phyloP scores from a whole-genome alignment of 164 flowering plant species.

The Chimonanthus salicifolius region DNA sequence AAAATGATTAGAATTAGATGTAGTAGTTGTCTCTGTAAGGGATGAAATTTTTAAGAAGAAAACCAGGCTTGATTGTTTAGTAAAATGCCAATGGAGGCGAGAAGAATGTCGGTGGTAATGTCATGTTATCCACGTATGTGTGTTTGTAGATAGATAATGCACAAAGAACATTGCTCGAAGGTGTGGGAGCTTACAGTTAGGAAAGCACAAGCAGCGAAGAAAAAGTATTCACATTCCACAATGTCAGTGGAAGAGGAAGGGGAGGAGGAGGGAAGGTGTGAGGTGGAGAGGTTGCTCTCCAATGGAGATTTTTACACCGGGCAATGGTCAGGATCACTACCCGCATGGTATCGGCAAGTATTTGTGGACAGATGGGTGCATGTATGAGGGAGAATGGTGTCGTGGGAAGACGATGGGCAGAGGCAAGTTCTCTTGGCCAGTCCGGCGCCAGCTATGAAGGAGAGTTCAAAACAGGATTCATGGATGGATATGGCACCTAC shows the following conservation, averaged over 20 bases:
- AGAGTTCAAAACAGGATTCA: conserved; percentile 63
- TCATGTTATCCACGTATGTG: not conserved
- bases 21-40: no score
- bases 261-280: conserved; percentile 15
- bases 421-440: conserved; percentile 85
- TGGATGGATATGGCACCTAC: conserved; percentile 85
- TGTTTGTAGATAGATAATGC: not conserved
- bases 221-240: not conserved
- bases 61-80: no score
- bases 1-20: not conserved
- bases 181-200: conserved; percentile 9
- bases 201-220: conserved; percentile 5
- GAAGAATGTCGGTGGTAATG: not conserved
- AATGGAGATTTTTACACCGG: conserved; percentile 86
- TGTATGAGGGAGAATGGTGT: conserved; percentile 85
- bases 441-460: conserved; percentile 89
- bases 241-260: conserved; percentile 28
- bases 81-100: no score
- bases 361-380: conserved; percentile 85
- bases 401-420: conserved; percentile 62
- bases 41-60: no score
- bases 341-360: conserved; percentile 80
- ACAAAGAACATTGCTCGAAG: conserved; percentile 6
- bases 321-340: conserved; percentile 44
- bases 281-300: conserved; percentile 44